Evolutionary conservation across 1,284 basidiomycete genomes (phyloP).

Genomic region (Hypsizygus ulmarius): DNA sequence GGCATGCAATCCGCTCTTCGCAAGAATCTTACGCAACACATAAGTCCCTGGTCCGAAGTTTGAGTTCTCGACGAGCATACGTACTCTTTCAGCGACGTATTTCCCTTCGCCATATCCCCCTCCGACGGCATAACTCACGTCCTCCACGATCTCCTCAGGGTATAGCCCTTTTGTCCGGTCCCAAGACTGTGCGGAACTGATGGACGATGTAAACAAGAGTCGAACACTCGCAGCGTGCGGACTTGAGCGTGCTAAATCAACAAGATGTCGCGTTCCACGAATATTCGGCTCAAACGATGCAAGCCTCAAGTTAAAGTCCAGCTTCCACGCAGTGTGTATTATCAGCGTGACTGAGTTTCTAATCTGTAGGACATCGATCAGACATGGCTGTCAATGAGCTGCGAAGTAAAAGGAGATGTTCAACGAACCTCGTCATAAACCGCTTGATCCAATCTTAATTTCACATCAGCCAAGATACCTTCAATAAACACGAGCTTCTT

Average conservation of each 20-base stretch:
- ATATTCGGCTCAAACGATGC: slow-evolving; percentile 36
- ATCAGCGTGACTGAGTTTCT: slow-evolving; percentile 24
- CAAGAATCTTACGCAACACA: slow-evolving; percentile 8
- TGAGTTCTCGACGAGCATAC: not conserved
- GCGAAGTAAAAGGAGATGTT: not conserved
- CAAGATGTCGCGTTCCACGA: slow-evolving; percentile 34
- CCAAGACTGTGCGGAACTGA: slow-evolving; percentile 30
- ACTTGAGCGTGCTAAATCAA: slow-evolving; percentile 38
- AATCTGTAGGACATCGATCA: slow-evolving; percentile 7
- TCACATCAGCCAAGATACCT: slow-evolving; percentile 19
- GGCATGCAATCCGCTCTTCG: slow-evolving; percentile 2
- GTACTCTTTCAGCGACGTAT: slow-evolving; percentile 31
- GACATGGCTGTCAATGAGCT: not conserved
- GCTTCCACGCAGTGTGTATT: slow-evolving; percentile 41
- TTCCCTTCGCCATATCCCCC: slow-evolving; percentile 23
- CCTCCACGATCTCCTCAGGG: slow-evolving; percentile 21
- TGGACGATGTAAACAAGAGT: slow-evolving; percentile 20
- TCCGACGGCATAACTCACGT: slow-evolving; percentile 21
- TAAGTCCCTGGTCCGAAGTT: not conserved
- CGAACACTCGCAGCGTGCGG: slow-evolving; percentile 15
- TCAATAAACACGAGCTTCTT: slow-evolving; percentile 24
- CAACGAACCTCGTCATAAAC: slow-evolving; percentile 21
- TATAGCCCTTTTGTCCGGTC: slow-evolving; percentile 16
- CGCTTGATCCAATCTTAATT: slow-evolving; percentile 23
- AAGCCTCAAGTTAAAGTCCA: slow-evolving; percentile 40